A percentile compares a stretch with the other conserved stretches of the same genome.
Conservation (phyloP, 2,329 filamentous ascomycete genomes). For the Trichoderma cornu-damae region DNA sequence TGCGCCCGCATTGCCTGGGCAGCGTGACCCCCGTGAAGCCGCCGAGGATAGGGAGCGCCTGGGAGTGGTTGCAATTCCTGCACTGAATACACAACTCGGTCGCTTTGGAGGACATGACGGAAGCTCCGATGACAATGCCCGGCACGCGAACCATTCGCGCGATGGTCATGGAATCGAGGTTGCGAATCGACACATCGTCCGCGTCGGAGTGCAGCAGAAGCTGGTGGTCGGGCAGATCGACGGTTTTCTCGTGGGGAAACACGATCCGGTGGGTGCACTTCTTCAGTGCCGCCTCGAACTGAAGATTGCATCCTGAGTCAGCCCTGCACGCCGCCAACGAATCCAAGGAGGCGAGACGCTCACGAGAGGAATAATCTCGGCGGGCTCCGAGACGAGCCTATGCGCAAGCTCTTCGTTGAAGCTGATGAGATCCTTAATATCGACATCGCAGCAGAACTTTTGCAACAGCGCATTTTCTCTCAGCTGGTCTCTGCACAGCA, state of each 20-base stretch:
- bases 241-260: slow-evolving; percentile 65
- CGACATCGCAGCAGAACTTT: slow-evolving; percentile 92
- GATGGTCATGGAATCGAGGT: slow-evolving; percentile 87
- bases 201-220: slow-evolving; percentile 90
- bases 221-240: slow-evolving; percentile 81
- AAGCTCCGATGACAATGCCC: slow-evolving; percentile 95
- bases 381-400: slow-evolving; percentile 80
- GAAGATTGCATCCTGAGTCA: not conserved
- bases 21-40: slow-evolving; percentile 86
- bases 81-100: slow-evolving; percentile 83
- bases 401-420: slow-evolving; percentile 95
- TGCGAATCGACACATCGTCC: slow-evolving; percentile 85
- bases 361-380: slow-evolving; percentile 87
- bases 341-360: slow-evolving; percentile 24
- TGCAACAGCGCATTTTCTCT: slow-evolving; percentile 91
- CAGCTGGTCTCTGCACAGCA: slow-evolving; percentile 70
- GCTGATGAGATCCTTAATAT: slow-evolving; percentile 90
- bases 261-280: slow-evolving; percentile 92
- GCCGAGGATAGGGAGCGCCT: slow-evolving; percentile 67
- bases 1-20: slow-evolving; percentile 68
- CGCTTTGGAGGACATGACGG: slow-evolving; percentile 93
- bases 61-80: slow-evolving; percentile 71
- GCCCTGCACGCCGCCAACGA: not conserved
- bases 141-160: slow-evolving; percentile 93
- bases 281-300: slow-evolving; percentile 90